Evolutionary conservation across 164 flowering plant species (phyloP), one percentile per base, ranked within the genome.

Genomic region (Malania oleifera): DNA sequence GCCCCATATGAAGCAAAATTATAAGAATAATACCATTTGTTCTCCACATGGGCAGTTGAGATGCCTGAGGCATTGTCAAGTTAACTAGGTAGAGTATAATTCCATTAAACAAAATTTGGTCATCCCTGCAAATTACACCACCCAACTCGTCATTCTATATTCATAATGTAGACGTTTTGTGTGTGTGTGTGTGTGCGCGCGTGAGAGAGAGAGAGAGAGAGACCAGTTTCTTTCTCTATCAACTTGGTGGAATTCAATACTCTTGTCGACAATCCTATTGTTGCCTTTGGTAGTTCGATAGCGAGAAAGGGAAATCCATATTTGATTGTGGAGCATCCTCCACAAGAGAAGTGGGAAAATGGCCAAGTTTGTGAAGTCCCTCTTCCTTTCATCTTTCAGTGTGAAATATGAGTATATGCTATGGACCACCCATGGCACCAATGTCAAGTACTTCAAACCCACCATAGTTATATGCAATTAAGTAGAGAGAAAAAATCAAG

Each of bases 231-330:
- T 52, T 31, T 52, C 55, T 18, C 69, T 23, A n/a, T 65, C 69
- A 22, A 60, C 60, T 48, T 65, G 60, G 12, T 68, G 55, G 12
- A 70, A 57, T 19, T 80, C 82, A 6, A 82, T 64, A 17, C 62
- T 63, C 62, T 64, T 70, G 47, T 78, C 79, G 10, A 74, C 65
- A 38, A 80, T 77, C 12, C 79, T 23, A 35, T 49, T 66, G 22
- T 63, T 68, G 43, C 81, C 78, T 65, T 76, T 84, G 34, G 81
- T 78, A 0, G 84, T 82, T 11, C 71, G 70, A 47, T 77, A 61
- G 15, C 89, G 84, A 31, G 86, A 73, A 0, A 75, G 57, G 17
- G 75, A 58, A 8, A 81, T 79, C 89, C 89, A 83, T 9, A 83
- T 61, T 31, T 83, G 86, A 56, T 66, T 71, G 65, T 83, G 82